Evolutionary conservation across 2,329 filamentous ascomycete genomes (phyloP).

Genomic region (Diaporthe velutina): DNA sequence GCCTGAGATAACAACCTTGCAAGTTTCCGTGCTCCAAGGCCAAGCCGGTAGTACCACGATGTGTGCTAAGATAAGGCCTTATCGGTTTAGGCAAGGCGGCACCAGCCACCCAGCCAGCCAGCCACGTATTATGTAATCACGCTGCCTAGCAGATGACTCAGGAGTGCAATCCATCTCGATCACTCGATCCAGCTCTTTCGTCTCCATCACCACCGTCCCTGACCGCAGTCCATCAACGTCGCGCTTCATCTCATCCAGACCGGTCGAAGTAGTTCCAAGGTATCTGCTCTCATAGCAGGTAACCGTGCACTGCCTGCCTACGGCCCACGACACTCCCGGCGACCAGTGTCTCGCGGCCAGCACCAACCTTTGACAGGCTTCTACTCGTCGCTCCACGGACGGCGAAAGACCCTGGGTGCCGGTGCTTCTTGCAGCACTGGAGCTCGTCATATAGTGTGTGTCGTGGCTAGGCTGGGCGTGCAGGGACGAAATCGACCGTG

Average conservation of each 20-base stretch:
- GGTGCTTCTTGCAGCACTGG: conserved; percentile 33
- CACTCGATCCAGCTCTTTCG: background rate
- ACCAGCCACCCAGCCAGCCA: too few species aligned
- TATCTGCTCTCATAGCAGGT: conserved; percentile 11
- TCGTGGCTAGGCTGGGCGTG: conserved; percentile 37
- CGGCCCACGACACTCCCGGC: conserved; percentile 16
- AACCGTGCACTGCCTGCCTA: conserved; percentile 35
- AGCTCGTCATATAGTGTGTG: conserved; percentile 22
- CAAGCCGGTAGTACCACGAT: too few species aligned
- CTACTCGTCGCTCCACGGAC: conserved; percentile 33
- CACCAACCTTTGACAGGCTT: conserved; percentile 34
- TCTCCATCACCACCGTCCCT: background rate
- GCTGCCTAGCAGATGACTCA: background rate
- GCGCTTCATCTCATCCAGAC: background rate
- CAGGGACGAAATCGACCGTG: conserved; percentile 17
- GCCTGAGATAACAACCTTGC: too few species aligned
- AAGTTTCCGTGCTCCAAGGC: too few species aligned
- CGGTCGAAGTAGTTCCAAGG: conserved; percentile 4
- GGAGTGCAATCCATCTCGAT: background rate
- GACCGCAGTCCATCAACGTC: background rate
- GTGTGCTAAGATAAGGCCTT: too few species aligned
- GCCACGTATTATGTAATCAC: background rate
- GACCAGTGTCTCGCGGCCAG: conserved; percentile 32
- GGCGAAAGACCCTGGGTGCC: conserved; percentile 38
- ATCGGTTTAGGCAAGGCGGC: too few species aligned